Evolutionary conservation across 2,329 filamentous ascomycete species (phyloP).

Genomic region (Scopulariopsis brevicaulis): DNA sequence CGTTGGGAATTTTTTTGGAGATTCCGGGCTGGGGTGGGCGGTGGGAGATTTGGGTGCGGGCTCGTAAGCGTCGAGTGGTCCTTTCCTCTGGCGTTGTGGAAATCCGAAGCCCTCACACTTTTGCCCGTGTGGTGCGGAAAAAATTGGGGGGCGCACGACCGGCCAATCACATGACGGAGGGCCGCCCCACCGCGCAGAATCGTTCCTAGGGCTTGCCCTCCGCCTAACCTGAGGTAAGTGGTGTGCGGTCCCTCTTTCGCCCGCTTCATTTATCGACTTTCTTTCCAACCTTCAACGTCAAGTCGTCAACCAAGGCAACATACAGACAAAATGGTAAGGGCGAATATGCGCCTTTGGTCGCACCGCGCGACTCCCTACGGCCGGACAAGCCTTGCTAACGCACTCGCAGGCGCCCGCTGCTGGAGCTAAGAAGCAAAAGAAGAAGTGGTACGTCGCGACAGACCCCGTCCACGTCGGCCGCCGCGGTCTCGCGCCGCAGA

Average conservation of each 20-base stretch:
- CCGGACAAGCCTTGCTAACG: constrained; percentile 8
- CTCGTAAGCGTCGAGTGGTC: background rate
- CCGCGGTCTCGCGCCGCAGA: background rate
- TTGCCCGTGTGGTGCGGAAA: constrained; percentile 12
- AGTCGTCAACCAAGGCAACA: constrained; percentile 23
- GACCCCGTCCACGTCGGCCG: background rate
- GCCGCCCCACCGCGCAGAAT: constrained; percentile 15
- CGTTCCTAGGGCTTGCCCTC: constrained; percentile 31
- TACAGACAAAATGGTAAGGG: constrained; percentile 30
- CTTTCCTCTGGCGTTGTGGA: background rate
- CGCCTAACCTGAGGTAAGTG: constrained; percentile 3
- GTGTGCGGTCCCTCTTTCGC: constrained; percentile 1
- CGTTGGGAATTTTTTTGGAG: background rate
- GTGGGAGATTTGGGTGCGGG: constrained; percentile 1
- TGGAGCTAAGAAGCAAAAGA: constrained; percentile 39
- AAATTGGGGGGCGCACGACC: constrained; percentile 21
- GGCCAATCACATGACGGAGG: constrained; percentile 22
- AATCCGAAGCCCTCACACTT: constrained; percentile 5
- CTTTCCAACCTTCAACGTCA: constrained; percentile 8
- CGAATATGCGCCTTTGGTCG: background rate
- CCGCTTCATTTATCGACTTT: constrained; percentile 8
- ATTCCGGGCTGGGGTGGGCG: background rate
- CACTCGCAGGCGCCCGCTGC: constrained; percentile 27
- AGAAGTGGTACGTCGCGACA: constrained; percentile 27
- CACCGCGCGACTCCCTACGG: background rate